Conservation (phyloP, 2,329 filamentous ascomycete genomes). For the Parascedosporium putredinis region DNA sequence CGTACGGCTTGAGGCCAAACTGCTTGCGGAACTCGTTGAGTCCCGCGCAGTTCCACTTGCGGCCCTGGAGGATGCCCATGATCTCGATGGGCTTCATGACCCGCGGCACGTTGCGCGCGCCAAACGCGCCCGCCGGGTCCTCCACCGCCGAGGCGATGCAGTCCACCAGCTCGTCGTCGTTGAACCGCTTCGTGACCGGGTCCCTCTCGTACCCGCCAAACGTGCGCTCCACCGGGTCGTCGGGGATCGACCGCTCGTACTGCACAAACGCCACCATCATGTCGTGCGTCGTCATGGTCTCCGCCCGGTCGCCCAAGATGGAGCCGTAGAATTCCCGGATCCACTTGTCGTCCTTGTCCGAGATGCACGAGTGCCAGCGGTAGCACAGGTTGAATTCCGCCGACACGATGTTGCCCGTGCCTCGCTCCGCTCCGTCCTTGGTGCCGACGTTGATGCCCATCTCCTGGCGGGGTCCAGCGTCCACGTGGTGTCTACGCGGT, state of each 20-base stretch:
- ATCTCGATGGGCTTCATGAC: constrained; percentile 69
- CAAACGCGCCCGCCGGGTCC: constrained; percentile 66
- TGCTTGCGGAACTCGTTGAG: constrained; percentile 81
- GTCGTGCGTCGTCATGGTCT: constrained; percentile 41
- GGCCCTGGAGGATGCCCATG: constrained; percentile 66
- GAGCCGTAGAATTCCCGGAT: constrained; percentile 55
- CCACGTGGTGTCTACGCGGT: constrained; percentile 58
- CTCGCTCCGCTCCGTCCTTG: constrained; percentile 51
- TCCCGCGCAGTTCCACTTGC: constrained; percentile 66
- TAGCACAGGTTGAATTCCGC: constrained; percentile 87
- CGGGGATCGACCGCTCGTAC: constrained; percentile 49
- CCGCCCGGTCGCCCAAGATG: constrained; percentile 10
- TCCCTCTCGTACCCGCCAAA: constrained; percentile 59
- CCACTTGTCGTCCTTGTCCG: constrained; percentile 68
- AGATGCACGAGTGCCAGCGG: constrained; percentile 76
- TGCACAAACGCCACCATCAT: constrained; percentile 53
- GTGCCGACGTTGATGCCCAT: constrained; percentile 47
- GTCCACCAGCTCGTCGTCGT: constrained; percentile 65
- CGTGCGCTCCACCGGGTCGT: constrained; percentile 57
- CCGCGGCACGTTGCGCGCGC: constrained; percentile 62
- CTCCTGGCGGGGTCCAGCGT: constrained; percentile 67
- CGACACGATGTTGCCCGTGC: constrained; percentile 72
- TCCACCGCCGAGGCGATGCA: constrained; percentile 62
- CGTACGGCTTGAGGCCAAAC: constrained; percentile 66
- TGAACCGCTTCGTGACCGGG: constrained; percentile 56